Base-by-base conservation (phyloP, 2,329 filamentous ascomycete species). In the Aureobasidium vineae region DNA sequence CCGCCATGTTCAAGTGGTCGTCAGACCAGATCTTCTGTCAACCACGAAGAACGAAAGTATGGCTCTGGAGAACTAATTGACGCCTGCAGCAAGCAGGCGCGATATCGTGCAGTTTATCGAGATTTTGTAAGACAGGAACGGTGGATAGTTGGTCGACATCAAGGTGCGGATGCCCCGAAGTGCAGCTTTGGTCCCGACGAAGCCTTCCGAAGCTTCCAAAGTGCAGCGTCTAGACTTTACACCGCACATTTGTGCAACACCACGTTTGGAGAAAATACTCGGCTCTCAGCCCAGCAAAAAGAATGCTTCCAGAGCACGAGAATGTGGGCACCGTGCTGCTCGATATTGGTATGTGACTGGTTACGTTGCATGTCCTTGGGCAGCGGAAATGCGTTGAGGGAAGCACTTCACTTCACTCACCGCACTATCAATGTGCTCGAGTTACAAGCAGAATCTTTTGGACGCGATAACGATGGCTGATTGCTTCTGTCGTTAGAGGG, bases 401-500 rank as follows among this genome's bases (percentile, higher is more conserved):
- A 26, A 41, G 53, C 21, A 31, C 49, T 31, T 11, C 49, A 6
- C 41, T 43, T 10, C 16, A 26, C 57, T 38, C 41, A 60, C 40
- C 26, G 40, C 57, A 52, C 45, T 40, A 53, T 43, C 45, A 4
- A 67, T n/a, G 7, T 63, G 43, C 31, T 26, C n/a, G 40, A 45
- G 23, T 45, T 6, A 5, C 11, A 28, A 33, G 26, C 28, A 19
- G 28, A 59, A 6, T 7, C 2, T 11, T n/a, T 11, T 26, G 2
- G 31, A 6, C 21, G 28, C 13, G 59, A 63, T 63, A 52, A 63
- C 41, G 45, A 63, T 50, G 38, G 49, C 61, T 64, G n/a, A 64
- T 38, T 38, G 26, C 16, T 33, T 23, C 33, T 63, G 21, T 33
- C 19, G 69, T 66, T 71, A 93, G 90, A 93, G 83, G 90, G 90